Evolutionary conservation across 208 protist species (phyloP).

Genomic region (Acanthamoeba sp.): DNA sequence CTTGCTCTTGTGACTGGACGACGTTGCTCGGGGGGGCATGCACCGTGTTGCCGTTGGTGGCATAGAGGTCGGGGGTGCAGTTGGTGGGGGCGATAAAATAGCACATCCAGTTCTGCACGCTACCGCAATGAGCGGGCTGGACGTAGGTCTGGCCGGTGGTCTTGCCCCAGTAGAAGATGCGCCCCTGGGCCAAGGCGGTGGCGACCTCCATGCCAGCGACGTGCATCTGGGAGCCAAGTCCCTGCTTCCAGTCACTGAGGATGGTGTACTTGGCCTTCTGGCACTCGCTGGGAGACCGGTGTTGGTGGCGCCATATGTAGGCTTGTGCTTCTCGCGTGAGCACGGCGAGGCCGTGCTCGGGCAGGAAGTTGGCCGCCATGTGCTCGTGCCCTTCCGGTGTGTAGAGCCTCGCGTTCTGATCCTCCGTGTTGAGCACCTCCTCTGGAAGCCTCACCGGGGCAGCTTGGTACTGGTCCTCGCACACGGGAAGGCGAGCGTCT

Average conservation of each 20-base stretch:
- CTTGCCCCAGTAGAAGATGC: not conserved
- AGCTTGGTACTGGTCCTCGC: too few species aligned
- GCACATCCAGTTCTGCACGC: not conserved
- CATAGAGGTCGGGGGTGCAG: not conserved
- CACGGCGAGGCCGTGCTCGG: not conserved
- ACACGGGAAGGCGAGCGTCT: too few species aligned
- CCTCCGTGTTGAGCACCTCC: too few species aligned
- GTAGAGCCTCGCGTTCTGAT: not conserved
- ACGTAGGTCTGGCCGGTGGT: not conserved
- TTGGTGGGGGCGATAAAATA: not conserved
- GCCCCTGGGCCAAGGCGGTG: not conserved
- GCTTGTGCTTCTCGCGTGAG: not conserved
- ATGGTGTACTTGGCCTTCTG: not conserved
- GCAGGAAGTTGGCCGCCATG: not conserved
- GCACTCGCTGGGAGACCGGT: not conserved
- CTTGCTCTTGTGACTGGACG: not conserved
- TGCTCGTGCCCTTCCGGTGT: not conserved
- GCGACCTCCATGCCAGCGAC: not conserved
- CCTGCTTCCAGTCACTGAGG: not conserved
- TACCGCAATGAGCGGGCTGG: not conserved
- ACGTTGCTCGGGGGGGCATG: too few species aligned
- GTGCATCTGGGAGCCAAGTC: not conserved
- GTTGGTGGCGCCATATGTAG: not conserved
- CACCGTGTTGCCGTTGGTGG: not conserved
- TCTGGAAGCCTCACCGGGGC: too few species aligned